Evolutionary conservation across 495 filamentous ascomycete genomes (phyloP), one percentile per base, ranked within the genome.

Genomic region (Astrothelium macrocarpum): DNA sequence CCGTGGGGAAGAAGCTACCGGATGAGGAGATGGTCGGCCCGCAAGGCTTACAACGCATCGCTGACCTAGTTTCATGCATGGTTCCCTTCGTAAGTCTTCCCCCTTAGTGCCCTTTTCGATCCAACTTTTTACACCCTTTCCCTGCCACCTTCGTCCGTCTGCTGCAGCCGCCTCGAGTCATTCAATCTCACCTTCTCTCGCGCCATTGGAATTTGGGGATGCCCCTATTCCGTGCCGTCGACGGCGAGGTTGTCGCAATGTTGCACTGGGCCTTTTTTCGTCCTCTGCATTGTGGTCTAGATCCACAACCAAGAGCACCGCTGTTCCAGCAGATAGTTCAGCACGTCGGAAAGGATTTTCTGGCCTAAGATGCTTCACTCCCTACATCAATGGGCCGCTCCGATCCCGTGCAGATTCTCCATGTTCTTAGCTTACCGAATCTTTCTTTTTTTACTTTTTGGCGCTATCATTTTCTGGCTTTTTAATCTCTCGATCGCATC

Each of bases 1-100:
- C 87, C 0, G 75, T 93, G 39, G 80, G 85, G 34, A 84, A 75
- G 62, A 81, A 84, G 68, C 69, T 95, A 46, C 62, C 77, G 16
- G 88, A 92, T 62, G 70, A 70, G 0, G 74, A 77, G 60, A 65
- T 77, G 0, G 42, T 71, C 26, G 73, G 74, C 26, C 46, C 66
- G 14, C 59, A 68, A 45, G 70, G 71, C 18, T 63, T 77, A 49
- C 68, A 70, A 5, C 71, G 70, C 12, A 65, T 77, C 34, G 68
- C 68, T 26, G 69, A 71, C 23, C 62, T 75, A 26, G 46, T 77
- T 25, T 53, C 64, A 26, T 60, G 61, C 68, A 62, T 77, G 70
- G 71, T 73, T 25, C 75, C 75, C 12, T 76, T 77, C 60, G 75
- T 77, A 70, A 76, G 75, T 74, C 20, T 28, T 56, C 16, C 49